Conservation (phyloP, 2,329 filamentous ascomycete species). For the Ophiostoma ips region DNA sequence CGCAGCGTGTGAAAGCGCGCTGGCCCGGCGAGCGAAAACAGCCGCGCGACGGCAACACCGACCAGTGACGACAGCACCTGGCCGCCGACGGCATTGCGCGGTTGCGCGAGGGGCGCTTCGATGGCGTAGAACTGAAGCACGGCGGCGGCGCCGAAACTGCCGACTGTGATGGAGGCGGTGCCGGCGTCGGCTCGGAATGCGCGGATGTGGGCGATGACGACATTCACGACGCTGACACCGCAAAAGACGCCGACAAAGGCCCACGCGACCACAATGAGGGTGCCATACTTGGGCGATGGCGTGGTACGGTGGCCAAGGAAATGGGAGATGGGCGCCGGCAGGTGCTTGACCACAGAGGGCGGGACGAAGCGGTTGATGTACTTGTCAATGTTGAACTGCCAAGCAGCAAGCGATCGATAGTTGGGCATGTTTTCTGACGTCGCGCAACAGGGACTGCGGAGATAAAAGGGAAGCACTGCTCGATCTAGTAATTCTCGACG, state of each 20-base stretch:
- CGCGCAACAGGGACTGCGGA: background rate
- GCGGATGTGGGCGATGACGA: slow-evolving; percentile 39
- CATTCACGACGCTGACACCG: slow-evolving; percentile 45
- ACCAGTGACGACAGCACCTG: slow-evolving; percentile 48
- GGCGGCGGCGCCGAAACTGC: slow-evolving; percentile 59
- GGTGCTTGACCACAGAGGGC: slow-evolving; percentile 43
- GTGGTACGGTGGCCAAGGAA: slow-evolving; percentile 50
- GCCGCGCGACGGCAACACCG: slow-evolving; percentile 48
- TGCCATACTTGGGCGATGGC: slow-evolving; percentile 32
- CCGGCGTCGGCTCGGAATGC: slow-evolving; percentile 35
- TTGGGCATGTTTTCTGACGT: background rate
- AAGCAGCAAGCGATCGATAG: slow-evolving; percentile 14
- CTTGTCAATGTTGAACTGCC: slow-evolving; percentile 63
- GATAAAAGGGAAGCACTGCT: too few species aligned
- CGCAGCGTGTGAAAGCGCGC: slow-evolving; percentile 35
- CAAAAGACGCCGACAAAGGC: slow-evolving; percentile 51
- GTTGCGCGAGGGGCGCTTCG: slow-evolving; percentile 58
- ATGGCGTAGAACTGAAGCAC: slow-evolving; percentile 63
- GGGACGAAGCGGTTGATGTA: slow-evolving; percentile 60
- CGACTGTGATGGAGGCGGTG: slow-evolving; percentile 44
- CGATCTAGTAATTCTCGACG: too few species aligned
- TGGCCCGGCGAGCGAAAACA: slow-evolving; percentile 38
- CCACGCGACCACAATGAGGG: slow-evolving; percentile 46
- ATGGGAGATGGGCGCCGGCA: slow-evolving; percentile 53
- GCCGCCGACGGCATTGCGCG: slow-evolving; percentile 54